Percentiles rank a stretch among this genome's conserved stretches.
Evolutionary conservation across 352 stramenopile species (phyloP).

Genomic region (Discostella stelligera): DNA sequence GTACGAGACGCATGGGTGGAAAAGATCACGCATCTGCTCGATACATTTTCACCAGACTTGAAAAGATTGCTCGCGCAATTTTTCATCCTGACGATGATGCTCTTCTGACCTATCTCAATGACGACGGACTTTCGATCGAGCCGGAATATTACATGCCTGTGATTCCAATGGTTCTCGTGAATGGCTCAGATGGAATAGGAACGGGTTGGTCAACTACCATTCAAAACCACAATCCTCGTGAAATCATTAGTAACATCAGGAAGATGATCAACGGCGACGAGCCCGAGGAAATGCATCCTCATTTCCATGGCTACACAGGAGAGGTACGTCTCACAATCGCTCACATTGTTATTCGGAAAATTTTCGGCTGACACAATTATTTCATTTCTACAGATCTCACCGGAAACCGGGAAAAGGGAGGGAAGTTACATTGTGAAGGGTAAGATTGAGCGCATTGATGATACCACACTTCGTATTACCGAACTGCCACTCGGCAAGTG

Average conservation of each 20-base stretch:
- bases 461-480: constrained; percentile 92
- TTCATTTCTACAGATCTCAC: constrained; percentile 36
- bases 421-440: constrained; percentile 74
- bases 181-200: constrained; percentile 98
- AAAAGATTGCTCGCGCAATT: constrained; percentile 93
- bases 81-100: constrained; percentile 98
- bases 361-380: constrained; percentile 1
- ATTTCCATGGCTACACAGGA: constrained; percentile 94
- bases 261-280: constrained; percentile 81
- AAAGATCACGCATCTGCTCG: constrained; percentile 93
- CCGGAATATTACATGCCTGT: constrained; percentile 97
- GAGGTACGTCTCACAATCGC: constrained; percentile 72
- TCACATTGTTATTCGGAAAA: background rate
- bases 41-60: constrained; percentile 97
- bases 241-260: constrained; percentile 95
- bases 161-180: constrained; percentile 94
- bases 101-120: constrained; percentile 94
- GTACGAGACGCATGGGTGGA: constrained; percentile 96
- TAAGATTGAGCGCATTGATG: constrained; percentile 86
- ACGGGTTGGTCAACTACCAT: constrained; percentile 94
- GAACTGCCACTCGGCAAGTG: constrained; percentile 96
- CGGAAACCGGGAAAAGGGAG: constrained; percentile 64
- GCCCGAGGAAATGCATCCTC: constrained; percentile 88
- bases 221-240: constrained; percentile 92
- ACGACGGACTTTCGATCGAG: constrained; percentile 98